These are phyloP conservation scores for Sanguinoderma infundibulare DNA, from an alignment of 1,284 basidiomycete genomes.

Conservation along the genomic window DNA sequence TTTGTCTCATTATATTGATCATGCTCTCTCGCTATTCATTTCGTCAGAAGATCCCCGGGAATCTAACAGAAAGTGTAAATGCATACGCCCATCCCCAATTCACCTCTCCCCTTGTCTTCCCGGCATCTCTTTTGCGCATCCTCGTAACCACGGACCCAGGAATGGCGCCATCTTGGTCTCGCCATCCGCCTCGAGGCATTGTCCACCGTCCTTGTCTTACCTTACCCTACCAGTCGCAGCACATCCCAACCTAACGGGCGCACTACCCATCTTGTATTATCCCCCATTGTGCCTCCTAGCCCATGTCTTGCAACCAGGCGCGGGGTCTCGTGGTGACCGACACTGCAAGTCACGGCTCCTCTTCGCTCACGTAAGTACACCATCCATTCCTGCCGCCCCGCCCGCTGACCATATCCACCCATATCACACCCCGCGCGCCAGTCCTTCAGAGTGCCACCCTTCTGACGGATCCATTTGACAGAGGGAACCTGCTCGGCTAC, in stretches of 20 bases:
- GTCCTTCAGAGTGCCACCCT: neutral
- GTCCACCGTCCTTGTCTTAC: neutral
- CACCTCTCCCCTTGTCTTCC: neutral
- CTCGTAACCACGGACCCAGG: neutral
- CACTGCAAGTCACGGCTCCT: no score
- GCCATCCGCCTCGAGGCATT: neutral
- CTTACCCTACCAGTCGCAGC: neutral
- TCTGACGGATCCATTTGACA: neutral
- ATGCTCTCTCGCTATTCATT: neutral
- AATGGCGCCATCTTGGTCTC: neutral
- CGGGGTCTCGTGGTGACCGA: no score
- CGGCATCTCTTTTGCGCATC: neutral
- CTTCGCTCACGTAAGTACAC: no score
- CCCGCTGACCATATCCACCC: neutral
- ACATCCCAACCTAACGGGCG: neutral
- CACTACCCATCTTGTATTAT: neutral
- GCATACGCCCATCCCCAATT: neutral
- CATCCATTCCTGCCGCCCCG: neutral
- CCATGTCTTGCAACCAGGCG: no score
- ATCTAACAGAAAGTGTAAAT: conserved; percentile 1
- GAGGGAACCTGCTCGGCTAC: neutral
- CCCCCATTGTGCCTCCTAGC: no score
- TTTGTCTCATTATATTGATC: neutral
- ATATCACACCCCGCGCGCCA: neutral
- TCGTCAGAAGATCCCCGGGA: conserved; percentile 1